Evolutionary conservation across 1,284 basidiomycete species (phyloP).

Genomic region (Ustilago nuda): DNA sequence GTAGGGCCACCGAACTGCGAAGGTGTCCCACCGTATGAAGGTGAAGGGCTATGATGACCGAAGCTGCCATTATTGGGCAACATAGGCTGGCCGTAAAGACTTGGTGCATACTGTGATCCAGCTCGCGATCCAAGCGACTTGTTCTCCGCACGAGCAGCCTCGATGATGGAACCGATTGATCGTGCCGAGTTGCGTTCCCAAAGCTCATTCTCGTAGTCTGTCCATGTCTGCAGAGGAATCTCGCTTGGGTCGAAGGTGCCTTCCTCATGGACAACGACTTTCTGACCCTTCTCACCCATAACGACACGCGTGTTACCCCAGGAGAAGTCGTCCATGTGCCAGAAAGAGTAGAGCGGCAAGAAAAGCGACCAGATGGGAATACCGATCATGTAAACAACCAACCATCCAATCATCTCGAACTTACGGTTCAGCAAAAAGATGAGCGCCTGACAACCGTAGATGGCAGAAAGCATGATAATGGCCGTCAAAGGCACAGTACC

Average conservation of each 20-base stretch:
- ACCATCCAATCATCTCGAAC: conserved; percentile 69
- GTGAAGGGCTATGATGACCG: conserved; percentile 55
- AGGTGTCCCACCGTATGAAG: conserved; percentile 49
- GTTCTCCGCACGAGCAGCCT: conserved; percentile 55
- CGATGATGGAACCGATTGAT: conserved; percentile 58
- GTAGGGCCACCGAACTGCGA: conserved; percentile 39
- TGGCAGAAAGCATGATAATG: conserved; percentile 88
- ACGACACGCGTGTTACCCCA: conserved; percentile 92
- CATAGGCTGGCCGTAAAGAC: conserved; percentile 52
- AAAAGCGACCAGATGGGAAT: conserved; percentile 92
- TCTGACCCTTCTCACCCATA: conserved; percentile 86
- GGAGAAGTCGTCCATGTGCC: conserved; percentile 99
- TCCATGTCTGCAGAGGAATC: conserved; percentile 97
- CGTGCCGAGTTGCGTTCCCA: conserved; percentile 61
- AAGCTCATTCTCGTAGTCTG: conserved; percentile 75
- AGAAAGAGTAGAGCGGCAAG: conserved; percentile 96
- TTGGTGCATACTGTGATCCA: conserved; percentile 57
- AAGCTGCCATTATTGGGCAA: conserved; percentile 45
- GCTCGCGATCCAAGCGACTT: conserved; percentile 54
- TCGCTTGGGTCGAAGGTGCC: conserved; percentile 93
- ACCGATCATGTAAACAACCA: conserved; percentile 73
- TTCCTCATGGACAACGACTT: conserved; percentile 91
- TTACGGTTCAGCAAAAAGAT: conserved; percentile 69
- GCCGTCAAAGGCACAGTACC: conserved; percentile 73
- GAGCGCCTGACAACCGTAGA: conserved; percentile 78